phyloP scores from a whole-genome alignment of 169 alveolate species.

The Cryptosporidium ryanae region DNA sequence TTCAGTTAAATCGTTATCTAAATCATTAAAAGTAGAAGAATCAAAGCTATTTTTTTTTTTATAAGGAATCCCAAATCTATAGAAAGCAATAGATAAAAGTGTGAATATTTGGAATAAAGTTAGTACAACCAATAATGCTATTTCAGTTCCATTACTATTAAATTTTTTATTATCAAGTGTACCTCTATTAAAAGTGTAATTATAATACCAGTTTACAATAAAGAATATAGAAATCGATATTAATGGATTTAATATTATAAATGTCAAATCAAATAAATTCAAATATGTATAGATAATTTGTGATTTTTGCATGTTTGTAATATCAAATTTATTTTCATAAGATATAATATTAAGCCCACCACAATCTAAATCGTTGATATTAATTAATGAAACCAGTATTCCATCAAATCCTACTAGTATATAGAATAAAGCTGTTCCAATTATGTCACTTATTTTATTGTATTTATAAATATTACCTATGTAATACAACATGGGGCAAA shows the following conservation, averaged over 20 bases:
- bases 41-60: neutral
- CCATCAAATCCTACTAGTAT: constrained; percentile 32
- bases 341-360: constrained; percentile 49
- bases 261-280: constrained; percentile 31
- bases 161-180: too few relatives aligned
- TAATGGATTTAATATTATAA: constrained; percentile 34
- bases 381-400: constrained; percentile 24
- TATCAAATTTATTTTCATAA: constrained; percentile 9
- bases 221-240: neutral
- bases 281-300: constrained; percentile 32
- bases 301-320: constrained; percentile 60
- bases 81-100: constrained; percentile 7
- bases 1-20: too few relatives aligned
- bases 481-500: constrained; percentile 11
- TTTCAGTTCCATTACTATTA: constrained; percentile 6
- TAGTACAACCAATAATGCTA: neutral
- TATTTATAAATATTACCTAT: constrained; percentile 1
- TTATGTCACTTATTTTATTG: neutral
- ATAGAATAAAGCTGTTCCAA: constrained; percentile 26
- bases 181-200: neutral
- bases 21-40: too few relatives aligned
- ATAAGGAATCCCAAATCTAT: constrained; percentile 36
- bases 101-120: constrained; percentile 34
- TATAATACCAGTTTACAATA: neutral
- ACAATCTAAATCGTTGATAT: constrained; percentile 53